Percentiles rank a stretch among this genome's conserved stretches.
Evolutionary conservation across 2,329 filamentous ascomycete species (phyloP).

Genomic region (Pezicula neosporulosa): DNA sequence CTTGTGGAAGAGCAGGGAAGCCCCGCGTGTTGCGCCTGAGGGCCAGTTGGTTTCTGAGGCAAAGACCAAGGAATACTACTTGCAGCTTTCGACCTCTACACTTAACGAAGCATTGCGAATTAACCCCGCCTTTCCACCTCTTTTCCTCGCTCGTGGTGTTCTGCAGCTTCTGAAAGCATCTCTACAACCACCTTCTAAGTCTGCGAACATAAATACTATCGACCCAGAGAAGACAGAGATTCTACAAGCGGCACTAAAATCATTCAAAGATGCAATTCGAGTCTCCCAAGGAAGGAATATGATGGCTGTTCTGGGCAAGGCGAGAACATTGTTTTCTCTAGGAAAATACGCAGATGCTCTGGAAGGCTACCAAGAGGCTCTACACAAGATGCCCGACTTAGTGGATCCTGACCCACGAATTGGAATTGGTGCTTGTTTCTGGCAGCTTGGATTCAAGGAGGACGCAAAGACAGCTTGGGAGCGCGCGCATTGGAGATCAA

Average conservation of each 20-base stretch:
- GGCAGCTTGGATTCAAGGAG: conserved; percentile 93
- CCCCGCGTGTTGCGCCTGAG: conserved; percentile 63
- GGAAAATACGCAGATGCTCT: conserved; percentile 83
- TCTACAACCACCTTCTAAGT: conserved; percentile 70
- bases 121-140: conserved; percentile 86
- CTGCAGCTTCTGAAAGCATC: conserved; percentile 86
- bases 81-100: conserved; percentile 84
- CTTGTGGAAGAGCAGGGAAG: conserved; percentile 66
- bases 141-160: conserved; percentile 88
- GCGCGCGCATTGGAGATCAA: conserved; percentile 75
- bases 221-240: conserved; percentile 76
- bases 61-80: conserved; percentile 90
- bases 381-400: conserved; percentile 81
- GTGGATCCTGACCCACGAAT: conserved; percentile 93
- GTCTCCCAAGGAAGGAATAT: conserved; percentile 85
- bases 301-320: conserved; percentile 87
- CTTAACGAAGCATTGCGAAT: conserved; percentile 95
- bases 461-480: conserved; percentile 92
- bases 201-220: conserved; percentile 55
- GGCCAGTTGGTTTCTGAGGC: conserved; percentile 64
- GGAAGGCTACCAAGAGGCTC: conserved; percentile 79
- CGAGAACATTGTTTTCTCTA: conserved; percentile 80
- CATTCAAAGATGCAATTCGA: conserved; percentile 89
- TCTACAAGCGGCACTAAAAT: conserved; percentile 81
- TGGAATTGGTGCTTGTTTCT: conserved; percentile 94